These are phyloP conservation scores for Bacterosira constricta DNA, from an alignment of 108 stramenopile genomes.

Conservation along the genomic window DNA sequence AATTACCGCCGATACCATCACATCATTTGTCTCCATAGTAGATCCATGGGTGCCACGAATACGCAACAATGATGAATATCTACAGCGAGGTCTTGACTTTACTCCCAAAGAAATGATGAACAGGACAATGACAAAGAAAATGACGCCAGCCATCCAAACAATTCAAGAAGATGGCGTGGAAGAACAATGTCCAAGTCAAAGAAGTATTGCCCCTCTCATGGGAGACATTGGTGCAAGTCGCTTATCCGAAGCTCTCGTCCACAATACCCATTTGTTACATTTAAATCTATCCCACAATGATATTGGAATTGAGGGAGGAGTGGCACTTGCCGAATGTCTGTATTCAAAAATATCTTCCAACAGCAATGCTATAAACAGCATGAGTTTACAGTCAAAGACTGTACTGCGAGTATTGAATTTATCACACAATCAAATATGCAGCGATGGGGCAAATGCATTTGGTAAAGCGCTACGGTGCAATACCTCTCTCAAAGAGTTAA, in stretches of 20 bases:
- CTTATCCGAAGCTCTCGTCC: conserved; percentile 3
- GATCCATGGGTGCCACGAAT: no score
- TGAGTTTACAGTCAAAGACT: conserved; percentile 2
- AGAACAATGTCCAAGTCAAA: no score
- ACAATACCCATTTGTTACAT: conserved; percentile 10
- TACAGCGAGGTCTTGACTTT: no score
- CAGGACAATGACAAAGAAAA: no score
- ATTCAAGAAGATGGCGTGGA: no score
- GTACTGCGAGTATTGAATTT: conserved; percentile 19
- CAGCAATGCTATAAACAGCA: no score
- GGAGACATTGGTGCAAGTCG: conserved; percentile 28
- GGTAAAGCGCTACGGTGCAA: conserved; percentile 8
- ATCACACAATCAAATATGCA: conserved; percentile 12
- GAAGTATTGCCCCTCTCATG: no score
- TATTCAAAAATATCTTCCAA: not conserved
- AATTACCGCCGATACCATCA: no score
- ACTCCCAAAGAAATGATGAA: no score
- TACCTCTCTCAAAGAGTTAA: conserved; percentile 3
- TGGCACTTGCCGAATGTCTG: conserved; percentile 6
- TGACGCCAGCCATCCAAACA: no score
- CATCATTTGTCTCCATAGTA: no score
- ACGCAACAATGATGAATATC: no score
- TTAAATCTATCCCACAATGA: conserved; percentile 21
- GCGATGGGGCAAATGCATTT: conserved; percentile 13
- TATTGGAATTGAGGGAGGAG: conserved; percentile 8